A percentile compares a stretch with the other conserved stretches of the same genome.
Evolutionary conservation across 768 basidiomycete genomes (phyloP).

Genomic region (Suillus cothurnatus): DNA sequence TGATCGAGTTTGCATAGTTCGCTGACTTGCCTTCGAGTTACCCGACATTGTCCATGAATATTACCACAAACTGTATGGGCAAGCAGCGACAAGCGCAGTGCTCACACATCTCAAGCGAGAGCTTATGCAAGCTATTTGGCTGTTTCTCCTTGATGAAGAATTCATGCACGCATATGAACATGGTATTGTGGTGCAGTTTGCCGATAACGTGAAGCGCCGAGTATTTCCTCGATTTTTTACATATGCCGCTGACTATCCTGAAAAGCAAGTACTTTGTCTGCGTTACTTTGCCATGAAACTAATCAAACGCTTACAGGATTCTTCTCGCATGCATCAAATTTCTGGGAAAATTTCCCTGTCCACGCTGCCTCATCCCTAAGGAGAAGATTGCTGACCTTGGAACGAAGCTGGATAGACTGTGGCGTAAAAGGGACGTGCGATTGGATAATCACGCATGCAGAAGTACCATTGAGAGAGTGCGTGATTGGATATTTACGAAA

Average conservation of each 20-base stretch:
- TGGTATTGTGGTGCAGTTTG: slow-evolving; percentile 24
- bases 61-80: not conserved
- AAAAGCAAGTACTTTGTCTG: slow-evolving; percentile 31
- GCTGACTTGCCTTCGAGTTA: slow-evolving; percentile 13
- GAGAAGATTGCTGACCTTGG: slow-evolving; percentile 17
- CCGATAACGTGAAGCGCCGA: slow-evolving; percentile 17
- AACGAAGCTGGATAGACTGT: slow-evolving; percentile 8
- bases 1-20: not conserved
- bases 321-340: slow-evolving; percentile 24
- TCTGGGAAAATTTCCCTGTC: slow-evolving; percentile 24
- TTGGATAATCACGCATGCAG: slow-evolving; percentile 6
- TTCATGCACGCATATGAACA: slow-evolving; percentile 27
- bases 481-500: slow-evolving; percentile 9
- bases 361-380: slow-evolving; percentile 18
- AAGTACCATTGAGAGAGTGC: slow-evolving; percentile 8
- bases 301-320: slow-evolving; percentile 17
- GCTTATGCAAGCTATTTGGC: slow-evolving; percentile 23
- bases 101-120: slow-evolving; percentile 28
- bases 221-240: slow-evolving; percentile 27
- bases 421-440: slow-evolving; percentile 2
- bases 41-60: slow-evolving; percentile 18
- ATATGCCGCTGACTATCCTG: slow-evolving; percentile 32
- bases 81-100: not conserved
- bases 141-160: slow-evolving; percentile 23
- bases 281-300: slow-evolving; percentile 2